Conservation (phyloP, 1,284 basidiomycete genomes). For the Chondrostereum purpureum region DNA sequence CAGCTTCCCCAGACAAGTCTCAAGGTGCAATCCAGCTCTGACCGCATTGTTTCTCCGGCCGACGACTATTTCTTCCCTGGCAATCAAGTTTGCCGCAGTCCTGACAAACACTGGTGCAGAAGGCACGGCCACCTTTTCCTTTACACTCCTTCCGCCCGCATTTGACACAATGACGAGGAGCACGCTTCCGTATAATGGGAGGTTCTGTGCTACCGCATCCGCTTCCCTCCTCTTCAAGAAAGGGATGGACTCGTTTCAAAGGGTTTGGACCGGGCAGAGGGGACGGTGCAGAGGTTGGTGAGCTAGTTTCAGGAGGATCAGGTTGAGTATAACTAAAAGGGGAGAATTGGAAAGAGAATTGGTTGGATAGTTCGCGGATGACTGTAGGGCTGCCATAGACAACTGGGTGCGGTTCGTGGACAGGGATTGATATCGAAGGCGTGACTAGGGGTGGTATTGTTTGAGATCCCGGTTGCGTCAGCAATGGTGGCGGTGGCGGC, state of each 20-base stretch:
- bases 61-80: not conserved
- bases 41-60: not conserved
- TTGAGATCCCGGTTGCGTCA: no score
- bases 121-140: conserved; percentile 65
- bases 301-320: not conserved
- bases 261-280: not conserved
- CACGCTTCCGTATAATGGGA: conserved; percentile 17
- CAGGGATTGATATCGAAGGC: no score
- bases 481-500: no score
- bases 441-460: no score
- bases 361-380: not conserved
- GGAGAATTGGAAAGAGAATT: not conserved
- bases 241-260: not conserved
- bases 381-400: not conserved
- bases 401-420: not conserved
- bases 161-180: conserved; percentile 55
- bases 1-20: not conserved
- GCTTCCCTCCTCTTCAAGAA: not conserved
- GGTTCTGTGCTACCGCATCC: conserved; percentile 5
- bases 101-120: conserved; percentile 64
- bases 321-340: not conserved
- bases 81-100: conserved; percentile 71
- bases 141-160: conserved; percentile 72
- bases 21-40: not conserved
- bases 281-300: not conserved